Evolutionary conservation across 495 filamentous ascomycete species (phyloP).

Genomic region (Parathielavia hyrcaniae): DNA sequence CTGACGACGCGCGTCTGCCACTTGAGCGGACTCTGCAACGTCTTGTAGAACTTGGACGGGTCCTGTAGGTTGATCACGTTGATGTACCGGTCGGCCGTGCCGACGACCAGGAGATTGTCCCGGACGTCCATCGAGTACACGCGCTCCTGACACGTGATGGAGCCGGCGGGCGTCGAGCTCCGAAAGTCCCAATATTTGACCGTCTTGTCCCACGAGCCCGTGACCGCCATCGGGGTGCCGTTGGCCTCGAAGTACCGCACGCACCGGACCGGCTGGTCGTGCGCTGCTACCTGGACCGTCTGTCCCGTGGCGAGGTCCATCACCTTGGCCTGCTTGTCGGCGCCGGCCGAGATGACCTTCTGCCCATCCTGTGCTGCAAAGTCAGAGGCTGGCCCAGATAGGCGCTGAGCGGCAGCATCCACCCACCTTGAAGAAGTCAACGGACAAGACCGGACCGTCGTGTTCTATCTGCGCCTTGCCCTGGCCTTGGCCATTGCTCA

Average conservation of each 20-base stretch:
- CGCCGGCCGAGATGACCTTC: constrained; percentile 75
- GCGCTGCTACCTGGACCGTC: constrained; percentile 60
- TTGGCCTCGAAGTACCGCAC: constrained; percentile 66
- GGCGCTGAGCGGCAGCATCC: neutral
- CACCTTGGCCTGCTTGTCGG: constrained; percentile 77
- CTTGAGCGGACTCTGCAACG: constrained; percentile 79
- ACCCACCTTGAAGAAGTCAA: constrained; percentile 74
- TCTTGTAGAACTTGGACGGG: constrained; percentile 79
- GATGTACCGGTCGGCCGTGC: constrained; percentile 85
- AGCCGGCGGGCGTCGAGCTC: constrained; percentile 51
- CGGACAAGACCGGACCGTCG: constrained; percentile 66
- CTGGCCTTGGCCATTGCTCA: constrained; percentile 58
- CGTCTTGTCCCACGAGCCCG: constrained; percentile 93
- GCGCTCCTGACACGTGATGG: constrained; percentile 66
- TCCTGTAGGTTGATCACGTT: constrained; percentile 82
- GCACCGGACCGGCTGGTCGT: constrained; percentile 73
- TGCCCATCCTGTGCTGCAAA: constrained; percentile 43
- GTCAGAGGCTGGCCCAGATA: neutral
- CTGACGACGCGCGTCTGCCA: constrained; percentile 91
- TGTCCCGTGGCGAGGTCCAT: constrained; percentile 60
- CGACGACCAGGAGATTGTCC: constrained; percentile 77
- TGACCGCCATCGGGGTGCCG: constrained; percentile 63
- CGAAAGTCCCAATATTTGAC: constrained; percentile 95
- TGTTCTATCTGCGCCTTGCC: constrained; percentile 67
- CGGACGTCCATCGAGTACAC: constrained; percentile 86